These are phyloP conservation scores for Lumnitzera racemosa DNA, from an alignment of 345 rosid species.

Conservation along the genomic window DNA sequence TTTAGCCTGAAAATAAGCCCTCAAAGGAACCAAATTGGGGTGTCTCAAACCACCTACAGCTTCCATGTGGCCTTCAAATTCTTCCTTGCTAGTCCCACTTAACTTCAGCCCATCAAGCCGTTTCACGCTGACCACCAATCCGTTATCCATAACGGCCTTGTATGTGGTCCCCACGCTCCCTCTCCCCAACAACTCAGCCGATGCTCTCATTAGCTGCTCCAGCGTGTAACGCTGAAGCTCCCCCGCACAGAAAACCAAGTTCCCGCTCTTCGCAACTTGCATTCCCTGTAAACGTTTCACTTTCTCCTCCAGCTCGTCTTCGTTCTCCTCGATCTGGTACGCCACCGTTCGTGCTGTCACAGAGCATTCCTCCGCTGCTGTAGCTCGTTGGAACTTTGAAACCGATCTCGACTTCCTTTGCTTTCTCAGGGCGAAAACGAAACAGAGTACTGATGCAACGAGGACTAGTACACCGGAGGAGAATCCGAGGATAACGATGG, in stretches of 20 bases:
- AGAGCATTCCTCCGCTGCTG: slow-evolving; percentile 24
- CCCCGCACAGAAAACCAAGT: slow-evolving; percentile 71
- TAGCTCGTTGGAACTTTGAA: slow-evolving; percentile 11
- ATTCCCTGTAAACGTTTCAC: slow-evolving; percentile 59
- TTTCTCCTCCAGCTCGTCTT: slow-evolving; percentile 68
- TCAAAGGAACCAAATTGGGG: slow-evolving; percentile 84
- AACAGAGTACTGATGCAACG: slow-evolving; percentile 42
- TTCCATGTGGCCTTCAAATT: slow-evolving; percentile 83
- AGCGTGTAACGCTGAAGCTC: slow-evolving; percentile 71
- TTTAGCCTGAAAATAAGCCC: slow-evolving; percentile 77
- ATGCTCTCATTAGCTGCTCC: slow-evolving; percentile 93
- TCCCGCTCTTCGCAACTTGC: slow-evolving; percentile 72
- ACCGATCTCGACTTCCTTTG: slow-evolving; percentile 27
- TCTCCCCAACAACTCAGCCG: slow-evolving; percentile 87
- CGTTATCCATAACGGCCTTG: slow-evolving; percentile 76
- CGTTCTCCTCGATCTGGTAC: slow-evolving; percentile 62
- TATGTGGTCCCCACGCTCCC: slow-evolving; percentile 79
- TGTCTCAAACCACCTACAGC: slow-evolving; percentile 89
- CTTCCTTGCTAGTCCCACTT: slow-evolving; percentile 44
- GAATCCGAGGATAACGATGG: slow-evolving; percentile 43
- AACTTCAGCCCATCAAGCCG: slow-evolving; percentile 67
- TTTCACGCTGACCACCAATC: slow-evolving; percentile 69
- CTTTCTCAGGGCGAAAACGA: slow-evolving; percentile 41
- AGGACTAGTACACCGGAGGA: slow-evolving; percentile 39
- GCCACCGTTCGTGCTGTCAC: slow-evolving; percentile 46